Evolutionary conservation across 169 alveolate genomes (phyloP), one percentile per base, ranked within the genome.

Genomic region (Plasmodium billcollinsi): DNA sequence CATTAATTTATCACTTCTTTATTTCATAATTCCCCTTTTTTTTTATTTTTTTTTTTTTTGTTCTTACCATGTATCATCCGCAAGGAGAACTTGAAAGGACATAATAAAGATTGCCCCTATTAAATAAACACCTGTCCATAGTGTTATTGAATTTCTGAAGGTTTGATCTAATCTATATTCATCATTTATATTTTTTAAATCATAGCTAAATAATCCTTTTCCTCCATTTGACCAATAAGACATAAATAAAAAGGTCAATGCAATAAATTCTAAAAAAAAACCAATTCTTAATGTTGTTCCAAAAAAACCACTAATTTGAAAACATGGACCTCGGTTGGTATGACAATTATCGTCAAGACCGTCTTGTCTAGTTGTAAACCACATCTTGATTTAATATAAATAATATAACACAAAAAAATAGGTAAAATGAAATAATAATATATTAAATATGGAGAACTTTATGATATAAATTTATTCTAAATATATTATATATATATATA

Each of bases 51-150:
- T 9, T 4, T 14, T 58, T 21, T 54, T 58, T 43, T 45, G 12
- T 2, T 63, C 88, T 49, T 85, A 95, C 97, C 98, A 96, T 24
- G 98, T 96, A 72, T 97, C 98, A 73, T 97, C 98, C 12, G 98
- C 98, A 18, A 96, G 94, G 56, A 97, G 94, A 26, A 96, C 96
- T 93, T 97, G 98, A 90, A 97, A 97, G 88, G 96, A 95, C 93
- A 97, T 94, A 56, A 97, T 90, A 72, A 95, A 90, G 49, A 95
- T 85, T 24, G 98, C 95, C 29, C 98, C 98, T 15, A 95, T 69
- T 94, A 97, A 73, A 93, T 96, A 94, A 9, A 96, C 78, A 74
- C 96, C 96, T 7, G 97, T 66, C 92, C 94, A 92, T 15, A 94
- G 78, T 18, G 97, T 90, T 66, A 94, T 88, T 67, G 94, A 89